These are phyloP conservation scores for Fusarium sp. DNA, from an alignment of 2,329 filamentous ascomycete species.

Conservation along the genomic window DNA sequence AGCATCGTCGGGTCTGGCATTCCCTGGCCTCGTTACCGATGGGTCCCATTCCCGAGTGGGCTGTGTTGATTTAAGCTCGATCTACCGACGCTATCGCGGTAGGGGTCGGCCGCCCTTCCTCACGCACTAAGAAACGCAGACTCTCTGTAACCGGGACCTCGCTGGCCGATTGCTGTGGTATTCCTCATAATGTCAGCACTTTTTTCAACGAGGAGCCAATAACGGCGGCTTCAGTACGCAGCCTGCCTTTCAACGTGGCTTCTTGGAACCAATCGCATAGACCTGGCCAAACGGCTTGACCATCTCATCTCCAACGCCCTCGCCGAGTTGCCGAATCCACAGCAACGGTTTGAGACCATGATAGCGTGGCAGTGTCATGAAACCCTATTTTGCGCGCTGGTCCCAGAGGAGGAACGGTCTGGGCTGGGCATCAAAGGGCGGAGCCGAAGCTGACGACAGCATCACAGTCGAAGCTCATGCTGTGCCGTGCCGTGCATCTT, in stretches of 20 bases:
- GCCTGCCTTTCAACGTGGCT: background rate
- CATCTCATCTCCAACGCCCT: background rate
- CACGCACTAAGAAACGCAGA: background rate
- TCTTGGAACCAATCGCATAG: background rate
- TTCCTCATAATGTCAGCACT: background rate
- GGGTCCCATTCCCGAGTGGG: conserved; percentile 4
- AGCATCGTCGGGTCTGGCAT: background rate
- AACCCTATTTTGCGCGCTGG: conserved; percentile 27
- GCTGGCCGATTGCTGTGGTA: background rate
- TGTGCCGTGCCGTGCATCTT: background rate
- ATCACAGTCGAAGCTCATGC: background rate
- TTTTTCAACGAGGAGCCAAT: background rate
- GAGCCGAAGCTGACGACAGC: conserved; percentile 28
- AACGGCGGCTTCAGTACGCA: background rate
- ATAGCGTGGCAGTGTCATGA: conserved; percentile 26
- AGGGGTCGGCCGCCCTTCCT: conserved; percentile 36
- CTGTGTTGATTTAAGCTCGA: conserved; percentile 18
- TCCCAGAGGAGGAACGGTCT: conserved; percentile 1
- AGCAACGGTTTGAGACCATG: conserved; percentile 11
- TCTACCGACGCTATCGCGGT: conserved; percentile 4
- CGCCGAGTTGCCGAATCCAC: background rate
- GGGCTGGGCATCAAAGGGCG: conserved; percentile 16
- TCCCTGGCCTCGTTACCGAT: background rate
- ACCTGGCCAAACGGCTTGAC: background rate
- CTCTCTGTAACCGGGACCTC: background rate